phyloP scores from a whole-genome alignment of 2,329 filamentous ascomycete species.

The Curvularia sp. region DNA sequence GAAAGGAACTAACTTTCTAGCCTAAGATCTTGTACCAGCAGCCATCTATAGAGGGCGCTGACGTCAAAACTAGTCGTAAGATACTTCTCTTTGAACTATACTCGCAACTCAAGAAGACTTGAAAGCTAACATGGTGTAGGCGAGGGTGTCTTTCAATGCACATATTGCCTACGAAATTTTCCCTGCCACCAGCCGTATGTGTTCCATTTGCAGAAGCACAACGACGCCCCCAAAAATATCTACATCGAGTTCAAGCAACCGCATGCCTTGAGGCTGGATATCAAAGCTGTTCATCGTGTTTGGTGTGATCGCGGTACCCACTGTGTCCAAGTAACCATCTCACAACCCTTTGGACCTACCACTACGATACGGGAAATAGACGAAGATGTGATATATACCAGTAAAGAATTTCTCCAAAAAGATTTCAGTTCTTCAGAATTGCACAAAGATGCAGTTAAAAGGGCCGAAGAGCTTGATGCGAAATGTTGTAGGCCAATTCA shows the following conservation, averaged over 20 bases:
- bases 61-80: neutral
- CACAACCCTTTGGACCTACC: neutral
- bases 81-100: neutral
- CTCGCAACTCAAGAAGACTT: neutral
- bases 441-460: conserved; percentile 1
- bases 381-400: neutral
- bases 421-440: neutral
- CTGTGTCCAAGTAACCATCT: neutral
- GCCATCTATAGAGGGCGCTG: too few relatives aligned
- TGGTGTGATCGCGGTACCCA: neutral
- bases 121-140: neutral
- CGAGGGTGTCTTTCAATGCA: neutral
- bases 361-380: neutral
- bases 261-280: neutral
- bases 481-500: neutral
- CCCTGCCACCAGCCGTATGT: neutral
- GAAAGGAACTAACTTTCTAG: conserved; percentile 6
- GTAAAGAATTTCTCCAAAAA: neutral
- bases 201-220: neutral
- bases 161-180: neutral
- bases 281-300: neutral
- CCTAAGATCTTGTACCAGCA: neutral
- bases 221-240: neutral
- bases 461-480: neutral
- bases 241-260: neutral